A percentile compares a stretch with the other conserved stretches of the same genome.
phyloP scores from a whole-genome alignment of 2,329 filamentous ascomycete genomes.

The Penicillium sp. region DNA sequence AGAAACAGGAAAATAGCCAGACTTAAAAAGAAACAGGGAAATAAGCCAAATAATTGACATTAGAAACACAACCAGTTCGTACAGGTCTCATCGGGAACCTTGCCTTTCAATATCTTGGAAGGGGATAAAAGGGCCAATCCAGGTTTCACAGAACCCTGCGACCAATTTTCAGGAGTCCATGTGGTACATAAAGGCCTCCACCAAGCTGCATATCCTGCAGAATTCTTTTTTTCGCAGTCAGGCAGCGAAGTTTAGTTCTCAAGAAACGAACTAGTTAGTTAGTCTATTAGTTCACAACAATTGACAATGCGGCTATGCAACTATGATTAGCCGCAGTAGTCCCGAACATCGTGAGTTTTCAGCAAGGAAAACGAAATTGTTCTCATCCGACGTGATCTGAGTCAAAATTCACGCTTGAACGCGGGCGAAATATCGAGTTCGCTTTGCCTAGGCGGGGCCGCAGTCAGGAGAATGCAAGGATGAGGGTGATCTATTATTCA shows the following conservation, averaged over 20 bases:
- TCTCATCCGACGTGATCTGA: neutral
- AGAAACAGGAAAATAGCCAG: neutral
- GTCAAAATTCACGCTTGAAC: constrained; percentile 1
- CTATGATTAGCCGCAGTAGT: neutral
- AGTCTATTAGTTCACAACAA: neutral
- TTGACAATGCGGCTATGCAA: neutral
- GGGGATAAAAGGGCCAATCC: constrained; percentile 10
- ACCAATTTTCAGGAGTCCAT: constrained; percentile 1
- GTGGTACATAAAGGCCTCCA: constrained; percentile 5
- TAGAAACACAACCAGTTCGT: constrained; percentile 17
- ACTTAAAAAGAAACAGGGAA: constrained; percentile 2
- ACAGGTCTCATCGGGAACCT: constrained; percentile 27
- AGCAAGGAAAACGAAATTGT: neutral
- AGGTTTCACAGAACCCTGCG: neutral
- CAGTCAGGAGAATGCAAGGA: constrained; percentile 11
- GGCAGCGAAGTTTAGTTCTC: neutral
- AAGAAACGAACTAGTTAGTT: neutral
- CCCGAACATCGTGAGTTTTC: neutral
- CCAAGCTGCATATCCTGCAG: constrained; percentile 1
- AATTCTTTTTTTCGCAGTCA: neutral
- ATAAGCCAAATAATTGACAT: constrained; percentile 14
- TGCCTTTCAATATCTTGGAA: constrained; percentile 13
- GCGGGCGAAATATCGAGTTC: neutral
- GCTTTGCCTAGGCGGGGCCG: neutral
- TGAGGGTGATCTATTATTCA: neutral